Evolutionary conservation across 2,329 filamentous ascomycete species (phyloP).

Genomic region (Sarocladiaceae sp.): DNA sequence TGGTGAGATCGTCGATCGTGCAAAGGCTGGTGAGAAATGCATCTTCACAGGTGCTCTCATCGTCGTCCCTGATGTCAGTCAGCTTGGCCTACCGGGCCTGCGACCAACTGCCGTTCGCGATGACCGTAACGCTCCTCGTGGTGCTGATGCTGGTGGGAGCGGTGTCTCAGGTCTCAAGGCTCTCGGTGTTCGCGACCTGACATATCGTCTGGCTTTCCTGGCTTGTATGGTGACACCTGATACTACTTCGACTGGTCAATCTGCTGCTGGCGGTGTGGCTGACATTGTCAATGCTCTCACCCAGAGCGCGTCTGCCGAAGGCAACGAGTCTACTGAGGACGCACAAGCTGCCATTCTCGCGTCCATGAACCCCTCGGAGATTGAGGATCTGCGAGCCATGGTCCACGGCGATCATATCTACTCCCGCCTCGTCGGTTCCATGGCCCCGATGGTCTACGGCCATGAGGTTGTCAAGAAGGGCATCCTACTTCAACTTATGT

Average conservation of each 20-base stretch:
- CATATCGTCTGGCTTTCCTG: slow-evolving; percentile 93
- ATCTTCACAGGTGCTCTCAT: slow-evolving; percentile 96
- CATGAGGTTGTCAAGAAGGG: slow-evolving; percentile 98
- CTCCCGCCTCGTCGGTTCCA: slow-evolving; percentile 81
- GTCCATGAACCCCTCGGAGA: slow-evolving; percentile 78
- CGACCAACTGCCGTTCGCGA: slow-evolving; percentile 80
- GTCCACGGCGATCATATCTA: slow-evolving; percentile 96
- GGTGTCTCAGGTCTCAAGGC: slow-evolving; percentile 87
- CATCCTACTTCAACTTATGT: slow-evolving; percentile 85
- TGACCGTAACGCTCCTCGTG: slow-evolving; percentile 64
- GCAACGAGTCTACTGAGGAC: slow-evolving; percentile 67
- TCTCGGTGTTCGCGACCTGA: slow-evolving; percentile 88
- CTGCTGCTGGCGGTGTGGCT: slow-evolving; percentile 54
- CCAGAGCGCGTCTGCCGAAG: slow-evolving; percentile 52
- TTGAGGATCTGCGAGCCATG: slow-evolving; percentile 86
- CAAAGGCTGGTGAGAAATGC: slow-evolving; percentile 96
- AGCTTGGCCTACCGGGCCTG: slow-evolving; percentile 82
- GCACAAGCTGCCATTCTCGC: slow-evolving; percentile 83
- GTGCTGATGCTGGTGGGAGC: slow-evolving; percentile 72
- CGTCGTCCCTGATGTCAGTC: slow-evolving; percentile 93
- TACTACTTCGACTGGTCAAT: slow-evolving; percentile 70
- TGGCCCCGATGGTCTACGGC: slow-evolving; percentile 95
- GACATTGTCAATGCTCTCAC: slow-evolving; percentile 85
- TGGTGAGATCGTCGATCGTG: slow-evolving; percentile 94
- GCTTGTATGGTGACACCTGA: slow-evolving; percentile 95